Conservation (phyloP, 768 basidiomycete genomes). For the Boletus pseudopeckii region DNA sequence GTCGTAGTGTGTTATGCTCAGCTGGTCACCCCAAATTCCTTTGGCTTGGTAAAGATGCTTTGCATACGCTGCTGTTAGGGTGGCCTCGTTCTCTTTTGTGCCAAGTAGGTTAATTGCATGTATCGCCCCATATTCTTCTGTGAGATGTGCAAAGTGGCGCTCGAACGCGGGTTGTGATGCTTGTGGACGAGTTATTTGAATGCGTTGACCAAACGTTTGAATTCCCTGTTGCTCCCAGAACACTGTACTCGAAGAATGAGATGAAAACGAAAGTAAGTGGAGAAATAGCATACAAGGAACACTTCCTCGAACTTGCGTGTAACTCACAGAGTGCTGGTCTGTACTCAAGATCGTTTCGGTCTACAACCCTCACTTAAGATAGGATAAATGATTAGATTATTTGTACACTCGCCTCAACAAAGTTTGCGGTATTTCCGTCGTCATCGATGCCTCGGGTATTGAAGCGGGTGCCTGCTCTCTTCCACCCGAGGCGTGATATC, state of each 20-base stretch:
- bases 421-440: conserved; percentile 92
- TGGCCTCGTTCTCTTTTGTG: conserved; percentile 87
- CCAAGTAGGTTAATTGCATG: conserved; percentile 93
- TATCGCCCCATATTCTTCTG: conserved; percentile 78
- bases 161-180: conserved; percentile 98
- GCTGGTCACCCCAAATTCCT: conserved; percentile 58
- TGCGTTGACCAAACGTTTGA: conserved; percentile 90
- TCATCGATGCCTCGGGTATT: conserved; percentile 96
- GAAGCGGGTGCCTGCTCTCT: conserved; percentile 94
- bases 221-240: conserved; percentile 99
- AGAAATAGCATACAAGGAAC: conserved; percentile 71
- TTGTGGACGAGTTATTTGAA: conserved; percentile 93
- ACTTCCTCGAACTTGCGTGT: conserved; percentile 91
- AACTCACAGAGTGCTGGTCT: conserved; percentile 84
- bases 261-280: neutral
- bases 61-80: conserved; percentile 77
- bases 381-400: neutral
- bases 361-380: conserved; percentile 38
- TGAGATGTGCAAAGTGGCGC: conserved; percentile 83
- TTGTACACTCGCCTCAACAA: conserved; percentile 72
- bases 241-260: conserved; percentile 45
- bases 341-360: conserved; percentile 90
- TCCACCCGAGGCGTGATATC: conserved; percentile 88
- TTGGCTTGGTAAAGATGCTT: conserved; percentile 72
- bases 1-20: conserved; percentile 87